Evolutionary conservation across 148 eudicot species (phyloP).

Genomic region (Persicaria tinctoria): DNA sequence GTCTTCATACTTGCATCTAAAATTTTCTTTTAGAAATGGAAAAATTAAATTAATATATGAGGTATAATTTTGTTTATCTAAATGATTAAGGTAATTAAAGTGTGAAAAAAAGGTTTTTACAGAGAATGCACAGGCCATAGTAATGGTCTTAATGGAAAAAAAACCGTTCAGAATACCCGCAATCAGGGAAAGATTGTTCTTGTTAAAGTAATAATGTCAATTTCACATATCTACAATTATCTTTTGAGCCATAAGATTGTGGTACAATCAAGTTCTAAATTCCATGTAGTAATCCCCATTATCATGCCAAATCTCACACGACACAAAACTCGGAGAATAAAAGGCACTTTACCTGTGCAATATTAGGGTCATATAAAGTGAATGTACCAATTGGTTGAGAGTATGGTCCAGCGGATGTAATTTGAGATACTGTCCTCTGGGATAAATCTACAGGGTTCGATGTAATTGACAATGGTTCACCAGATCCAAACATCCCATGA

Average conservation of each 20-base stretch:
- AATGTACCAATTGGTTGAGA: constrained; percentile 60
- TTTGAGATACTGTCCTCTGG: constrained; percentile 40
- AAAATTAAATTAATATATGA: no score
- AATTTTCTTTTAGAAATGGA: not conserved
- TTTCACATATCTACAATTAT: not conserved
- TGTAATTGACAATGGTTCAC: constrained; percentile 44
- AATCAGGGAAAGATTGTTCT: not conserved
- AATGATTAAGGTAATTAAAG: not conserved
- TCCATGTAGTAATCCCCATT: not conserved
- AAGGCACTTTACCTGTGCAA: constrained; percentile 54
- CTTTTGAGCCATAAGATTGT: not conserved
- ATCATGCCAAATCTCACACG: not conserved
- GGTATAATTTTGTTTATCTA: not conserved
- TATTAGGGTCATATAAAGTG: constrained; percentile 73
- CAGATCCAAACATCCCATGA: constrained; percentile 56
- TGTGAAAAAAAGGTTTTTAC: not conserved
- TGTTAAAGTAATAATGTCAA: not conserved
- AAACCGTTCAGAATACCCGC: not conserved
- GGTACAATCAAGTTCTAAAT: not conserved
- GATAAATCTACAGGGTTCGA: constrained; percentile 49
- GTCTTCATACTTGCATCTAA: not conserved
- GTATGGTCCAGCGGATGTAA: constrained; percentile 48
- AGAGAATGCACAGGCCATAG: not conserved
- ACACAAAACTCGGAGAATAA: not conserved
- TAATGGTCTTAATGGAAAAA: not conserved